Evolutionary conservation across 2,329 filamentous ascomycete genomes (phyloP).

Genomic region (Triangularia verruculosa): DNA sequence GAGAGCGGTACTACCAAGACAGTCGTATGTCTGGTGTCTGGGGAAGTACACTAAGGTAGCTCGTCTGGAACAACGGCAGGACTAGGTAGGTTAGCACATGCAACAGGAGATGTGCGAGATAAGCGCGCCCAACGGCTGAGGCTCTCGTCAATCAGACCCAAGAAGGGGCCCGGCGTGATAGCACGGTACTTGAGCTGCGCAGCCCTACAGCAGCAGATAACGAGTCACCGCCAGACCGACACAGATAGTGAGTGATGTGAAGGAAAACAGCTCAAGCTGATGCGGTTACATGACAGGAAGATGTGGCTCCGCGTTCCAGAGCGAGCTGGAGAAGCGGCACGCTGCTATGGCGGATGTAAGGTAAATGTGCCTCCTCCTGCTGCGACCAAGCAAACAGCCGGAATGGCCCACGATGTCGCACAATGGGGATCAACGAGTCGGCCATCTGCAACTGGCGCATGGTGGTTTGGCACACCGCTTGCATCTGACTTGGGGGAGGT

Average conservation of each 20-base stretch:
- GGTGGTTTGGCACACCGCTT: conserved; percentile 5
- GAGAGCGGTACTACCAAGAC: conserved; percentile 6
- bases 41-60: not conserved
- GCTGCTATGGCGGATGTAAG: conserved; percentile 4
- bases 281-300: conserved; percentile 17
- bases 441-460: not conserved
- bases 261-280: conserved; percentile 9
- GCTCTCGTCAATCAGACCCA: not conserved
- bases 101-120: conserved; percentile 24
- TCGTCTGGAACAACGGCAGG: conserved; percentile 3
- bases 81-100: conserved; percentile 7
- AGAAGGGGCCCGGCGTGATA: not conserved
- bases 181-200: conserved; percentile 3
- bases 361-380: conserved; percentile 3
- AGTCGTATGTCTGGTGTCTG: not conserved
- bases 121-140: conserved; percentile 12
- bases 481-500: not conserved
- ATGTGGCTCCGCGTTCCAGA: conserved; percentile 1
- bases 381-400: conserved; percentile 6
- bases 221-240: conserved; percentile 17
- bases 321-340: not conserved
- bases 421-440: conserved; percentile 2
- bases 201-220: conserved; percentile 24
- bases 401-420: conserved; percentile 9
- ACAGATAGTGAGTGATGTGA: conserved; percentile 8